Evolutionary conservation across 2,329 filamentous ascomycete species (phyloP).

Genomic region (Teratosphaeria zuluensis): DNA sequence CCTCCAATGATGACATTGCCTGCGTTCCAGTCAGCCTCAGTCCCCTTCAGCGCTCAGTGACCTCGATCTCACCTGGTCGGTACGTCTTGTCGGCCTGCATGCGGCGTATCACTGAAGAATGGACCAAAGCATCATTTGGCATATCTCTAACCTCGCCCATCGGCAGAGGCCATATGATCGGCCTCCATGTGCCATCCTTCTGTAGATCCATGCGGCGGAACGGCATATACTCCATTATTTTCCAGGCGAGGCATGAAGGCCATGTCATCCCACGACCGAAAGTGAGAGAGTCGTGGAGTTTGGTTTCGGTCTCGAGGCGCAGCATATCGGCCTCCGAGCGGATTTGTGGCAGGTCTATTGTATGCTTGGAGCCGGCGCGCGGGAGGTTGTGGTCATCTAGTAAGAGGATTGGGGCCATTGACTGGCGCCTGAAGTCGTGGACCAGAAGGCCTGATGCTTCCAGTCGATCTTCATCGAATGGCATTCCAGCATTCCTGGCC

Average conservation of each 20-base stretch:
- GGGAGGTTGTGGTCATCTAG: not conserved
- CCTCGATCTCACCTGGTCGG: slow-evolving; percentile 42
- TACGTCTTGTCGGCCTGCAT: slow-evolving; percentile 57
- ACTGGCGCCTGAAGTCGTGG: slow-evolving; percentile 36
- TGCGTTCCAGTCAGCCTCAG: not conserved
- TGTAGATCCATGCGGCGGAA: slow-evolving; percentile 73
- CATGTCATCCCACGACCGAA: slow-evolving; percentile 23
- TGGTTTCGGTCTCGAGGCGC: slow-evolving; percentile 6
- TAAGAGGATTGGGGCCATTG: slow-evolving; percentile 37
- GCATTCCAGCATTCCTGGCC: slow-evolving; percentile 39
- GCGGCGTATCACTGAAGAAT: slow-evolving; percentile 63
- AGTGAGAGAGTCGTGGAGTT: slow-evolving; percentile 25
- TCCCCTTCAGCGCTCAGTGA: not conserved
- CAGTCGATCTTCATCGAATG: not conserved
- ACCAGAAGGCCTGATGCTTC: slow-evolving; percentile 34
- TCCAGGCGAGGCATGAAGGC: slow-evolving; percentile 25
- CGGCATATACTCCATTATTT: slow-evolving; percentile 66
- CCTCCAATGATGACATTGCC: slow-evolving; percentile 74
- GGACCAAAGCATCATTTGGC: slow-evolving; percentile 58
- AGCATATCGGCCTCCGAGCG: not conserved
- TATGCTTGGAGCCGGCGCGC: not conserved
- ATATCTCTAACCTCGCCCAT: slow-evolving; percentile 71
- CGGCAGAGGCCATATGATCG: slow-evolving; percentile 71
- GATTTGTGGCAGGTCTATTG: not conserved
- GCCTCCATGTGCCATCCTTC: slow-evolving; percentile 63